A percentile compares a stretch with the other conserved stretches of the same genome.
These are phyloP conservation scores for Hymenoscyphus repandus DNA, from an alignment of 2,329 filamentous ascomycete genomes.

Conservation along the genomic window DNA sequence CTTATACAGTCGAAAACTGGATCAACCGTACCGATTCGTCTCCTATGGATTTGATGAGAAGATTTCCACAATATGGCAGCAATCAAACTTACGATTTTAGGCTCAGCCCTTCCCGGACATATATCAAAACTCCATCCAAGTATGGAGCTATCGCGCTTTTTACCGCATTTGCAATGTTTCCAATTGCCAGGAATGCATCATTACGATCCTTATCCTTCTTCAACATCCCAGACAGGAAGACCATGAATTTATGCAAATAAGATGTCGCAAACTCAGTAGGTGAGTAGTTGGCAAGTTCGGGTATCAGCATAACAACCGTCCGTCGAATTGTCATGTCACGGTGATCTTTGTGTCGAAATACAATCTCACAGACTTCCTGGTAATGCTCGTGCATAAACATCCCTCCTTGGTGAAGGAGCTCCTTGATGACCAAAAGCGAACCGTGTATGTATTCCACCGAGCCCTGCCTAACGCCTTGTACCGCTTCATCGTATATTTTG, in stretches of 20 bases:
- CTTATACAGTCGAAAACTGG: constrained; percentile 98
- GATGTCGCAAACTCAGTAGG: constrained; percentile 82
- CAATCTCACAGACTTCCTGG: constrained; percentile 85
- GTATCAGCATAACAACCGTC: constrained; percentile 87
- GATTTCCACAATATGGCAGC: not conserved
- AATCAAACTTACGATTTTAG: constrained; percentile 57
- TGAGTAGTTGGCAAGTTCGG: constrained; percentile 86
- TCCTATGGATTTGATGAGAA: constrained; percentile 35
- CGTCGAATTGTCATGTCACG: constrained; percentile 81
- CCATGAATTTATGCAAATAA: constrained; percentile 94
- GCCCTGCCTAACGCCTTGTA: constrained; percentile 71
- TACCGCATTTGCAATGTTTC: constrained; percentile 92
- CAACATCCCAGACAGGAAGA: constrained; percentile 86
- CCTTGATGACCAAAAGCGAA: constrained; percentile 87
- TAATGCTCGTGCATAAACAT: constrained; percentile 99
- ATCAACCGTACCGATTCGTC: constrained; percentile 43
- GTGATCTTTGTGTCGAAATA: constrained; percentile 89
- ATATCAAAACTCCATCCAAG: constrained; percentile 86
- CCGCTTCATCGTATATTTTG: constrained; percentile 83
- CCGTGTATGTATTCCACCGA: constrained; percentile 88
- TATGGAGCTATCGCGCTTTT: constrained; percentile 94
- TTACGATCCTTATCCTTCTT: constrained; percentile 94
- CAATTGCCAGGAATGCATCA: constrained; percentile 91
- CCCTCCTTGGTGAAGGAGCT: constrained; percentile 86
- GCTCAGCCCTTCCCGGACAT: constrained; percentile 86